Evolutionary conservation across 2,329 filamentous ascomycete genomes (phyloP).

Genomic region (Colletotrichum cereale): DNA sequence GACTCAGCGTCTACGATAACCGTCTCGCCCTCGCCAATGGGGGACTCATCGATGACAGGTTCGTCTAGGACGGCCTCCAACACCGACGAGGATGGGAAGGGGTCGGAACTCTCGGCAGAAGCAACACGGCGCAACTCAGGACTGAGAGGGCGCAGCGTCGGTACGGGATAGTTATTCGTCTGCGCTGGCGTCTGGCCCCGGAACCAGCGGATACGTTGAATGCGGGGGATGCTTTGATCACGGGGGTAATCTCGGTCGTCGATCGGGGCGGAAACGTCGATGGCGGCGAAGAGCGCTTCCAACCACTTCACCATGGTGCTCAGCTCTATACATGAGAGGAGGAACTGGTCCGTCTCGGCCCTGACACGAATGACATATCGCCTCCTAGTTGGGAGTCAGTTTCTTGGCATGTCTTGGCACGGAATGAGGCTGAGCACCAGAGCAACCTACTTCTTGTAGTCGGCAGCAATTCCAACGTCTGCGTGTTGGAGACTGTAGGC

Average conservation of each 20-base stretch:
- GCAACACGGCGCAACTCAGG: conserved; percentile 16
- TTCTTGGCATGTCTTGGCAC: conserved; percentile 38
- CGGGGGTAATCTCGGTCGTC: conserved; percentile 76
- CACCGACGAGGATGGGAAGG: conserved; percentile 30
- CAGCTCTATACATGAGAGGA: conserved; percentile 75
- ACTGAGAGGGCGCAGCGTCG: conserved; percentile 36
- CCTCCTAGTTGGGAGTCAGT: conserved; percentile 54
- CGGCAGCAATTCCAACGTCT: conserved; percentile 79
- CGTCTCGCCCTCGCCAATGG: conserved; percentile 11
- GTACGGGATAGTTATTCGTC: conserved; percentile 41
- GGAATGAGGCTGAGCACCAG: conserved; percentile 27
- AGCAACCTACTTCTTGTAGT: conserved; percentile 74
- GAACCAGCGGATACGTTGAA: conserved; percentile 65
- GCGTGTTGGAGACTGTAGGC: conserved; percentile 81
- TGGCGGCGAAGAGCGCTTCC: conserved; percentile 77
- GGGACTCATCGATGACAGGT: conserved; percentile 27
- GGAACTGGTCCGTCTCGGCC: conserved; percentile 79
- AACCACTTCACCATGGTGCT: conserved; percentile 77
- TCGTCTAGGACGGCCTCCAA: conserved; percentile 23
- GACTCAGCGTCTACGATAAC: conserved; percentile 29
- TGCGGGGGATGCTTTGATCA: conserved; percentile 72
- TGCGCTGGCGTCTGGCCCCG: conserved; percentile 53
- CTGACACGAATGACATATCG: conserved; percentile 79
- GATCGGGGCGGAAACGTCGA: conserved; percentile 77
- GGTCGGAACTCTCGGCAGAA: conserved; percentile 13